A percentile compares a stretch with the other conserved stretches of the same genome.
phyloP scores from a whole-genome alignment of 805 yeast species.

The Saccharomyces jurei region DNA sequence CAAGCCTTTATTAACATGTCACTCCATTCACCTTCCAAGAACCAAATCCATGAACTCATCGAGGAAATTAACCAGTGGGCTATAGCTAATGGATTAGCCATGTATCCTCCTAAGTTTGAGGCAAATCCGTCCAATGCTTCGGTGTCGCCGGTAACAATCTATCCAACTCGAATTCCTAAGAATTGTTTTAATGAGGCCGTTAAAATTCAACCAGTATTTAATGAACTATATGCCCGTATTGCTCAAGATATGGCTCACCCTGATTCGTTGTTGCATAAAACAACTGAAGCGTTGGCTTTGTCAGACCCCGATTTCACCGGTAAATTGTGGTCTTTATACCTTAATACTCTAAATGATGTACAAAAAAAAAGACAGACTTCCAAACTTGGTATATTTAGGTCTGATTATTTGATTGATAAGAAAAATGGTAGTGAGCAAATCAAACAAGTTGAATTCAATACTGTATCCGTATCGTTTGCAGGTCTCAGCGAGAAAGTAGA shows the following conservation, averaged over 20 bases:
- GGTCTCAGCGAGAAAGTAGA: constrained; percentile 80
- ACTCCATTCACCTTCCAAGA: constrained; percentile 26
- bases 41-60: constrained; percentile 28
- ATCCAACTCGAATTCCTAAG: constrained; percentile 82
- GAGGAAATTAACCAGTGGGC: constrained; percentile 64
- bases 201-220: constrained; percentile 58
- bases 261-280: constrained; percentile 52
- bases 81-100: constrained; percentile 69
- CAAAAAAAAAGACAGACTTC: constrained; percentile 46
- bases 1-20: constrained; percentile 4
- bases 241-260: constrained; percentile 37
- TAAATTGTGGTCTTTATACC: constrained; percentile 55
- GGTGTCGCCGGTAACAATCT: constrained; percentile 82
- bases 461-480: constrained; percentile 92
- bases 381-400: constrained; percentile 77
- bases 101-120: constrained; percentile 58
- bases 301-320: constrained; percentile 78
- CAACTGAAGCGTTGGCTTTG: constrained; percentile 45
- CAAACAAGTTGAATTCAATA: constrained; percentile 94
- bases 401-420: constrained; percentile 72
- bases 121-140: constrained; percentile 33
- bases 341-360: constrained; percentile 34
- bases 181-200: constrained; percentile 58
- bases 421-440: constrained; percentile 36
- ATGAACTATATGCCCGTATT: constrained; percentile 65